These are phyloP conservation scores for Moesziomyces parantarcticus DNA, from an alignment of 1,284 basidiomycete species.

Conservation along the genomic window DNA sequence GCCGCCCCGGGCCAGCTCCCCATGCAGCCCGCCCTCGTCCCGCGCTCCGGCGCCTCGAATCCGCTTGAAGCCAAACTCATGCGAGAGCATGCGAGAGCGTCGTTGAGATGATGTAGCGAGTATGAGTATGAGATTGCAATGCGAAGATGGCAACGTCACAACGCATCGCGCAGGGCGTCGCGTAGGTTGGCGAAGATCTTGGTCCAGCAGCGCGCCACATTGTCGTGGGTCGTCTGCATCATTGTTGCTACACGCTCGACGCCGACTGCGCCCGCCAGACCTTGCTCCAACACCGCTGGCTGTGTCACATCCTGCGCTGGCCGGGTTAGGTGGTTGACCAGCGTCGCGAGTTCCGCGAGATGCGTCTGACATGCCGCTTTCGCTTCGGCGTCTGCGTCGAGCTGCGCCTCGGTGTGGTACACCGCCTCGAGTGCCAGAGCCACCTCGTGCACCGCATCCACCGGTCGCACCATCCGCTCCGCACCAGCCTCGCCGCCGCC, in stretches of 20 bases:
- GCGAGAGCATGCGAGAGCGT: too few species aligned
- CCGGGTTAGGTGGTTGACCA: slow-evolving; percentile 31
- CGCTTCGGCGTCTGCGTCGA: slow-evolving; percentile 8
- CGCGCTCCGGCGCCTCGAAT: too few species aligned
- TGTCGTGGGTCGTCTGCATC: slow-evolving; percentile 12
- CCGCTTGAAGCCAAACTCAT: too few species aligned
- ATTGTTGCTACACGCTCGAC: slow-evolving; percentile 22
- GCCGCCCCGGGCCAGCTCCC: too few species aligned
- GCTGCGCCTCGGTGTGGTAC: slow-evolving; percentile 5
- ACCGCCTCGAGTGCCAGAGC: slow-evolving; percentile 19
- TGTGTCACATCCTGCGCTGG: background rate
- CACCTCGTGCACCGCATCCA: slow-evolving; percentile 28
- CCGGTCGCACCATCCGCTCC: slow-evolving; percentile 9
- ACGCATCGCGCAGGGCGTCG: slow-evolving; percentile 34
- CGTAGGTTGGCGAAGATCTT: slow-evolving; percentile 28
- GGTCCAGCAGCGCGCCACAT: slow-evolving; percentile 18
- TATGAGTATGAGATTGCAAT: too few species aligned
- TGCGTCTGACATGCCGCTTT: slow-evolving; percentile 23
- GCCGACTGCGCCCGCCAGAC: slow-evolving; percentile 16
- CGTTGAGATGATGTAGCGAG: too few species aligned
- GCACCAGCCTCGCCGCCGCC: background rate
- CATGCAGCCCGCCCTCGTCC: too few species aligned
- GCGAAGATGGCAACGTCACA: slow-evolving; percentile 4
- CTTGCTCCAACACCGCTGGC: slow-evolving; percentile 17
- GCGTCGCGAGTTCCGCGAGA: slow-evolving; percentile 34